These are phyloP conservation scores for Salix purpurea DNA, from an alignment of 345 rosid genomes.

Conservation along the genomic window DNA sequence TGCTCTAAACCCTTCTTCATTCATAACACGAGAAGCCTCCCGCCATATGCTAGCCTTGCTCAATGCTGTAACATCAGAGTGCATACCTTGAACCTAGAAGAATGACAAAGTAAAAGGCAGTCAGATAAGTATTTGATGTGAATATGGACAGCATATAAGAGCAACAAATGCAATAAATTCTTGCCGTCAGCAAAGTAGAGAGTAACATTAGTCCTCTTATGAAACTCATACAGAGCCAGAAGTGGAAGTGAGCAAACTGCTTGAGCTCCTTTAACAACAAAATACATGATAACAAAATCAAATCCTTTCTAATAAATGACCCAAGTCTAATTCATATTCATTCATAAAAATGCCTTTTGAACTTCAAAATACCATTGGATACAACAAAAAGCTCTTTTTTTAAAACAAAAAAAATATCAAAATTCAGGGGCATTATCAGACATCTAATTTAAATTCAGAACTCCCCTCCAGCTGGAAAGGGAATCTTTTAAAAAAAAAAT, in stretches of 20 bases:
- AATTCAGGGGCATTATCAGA: not conserved
- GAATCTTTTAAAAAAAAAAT: not conserved
- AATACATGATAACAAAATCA: not conserved
- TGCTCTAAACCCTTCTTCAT: conserved; percentile 89
- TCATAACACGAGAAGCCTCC: conserved; percentile 75
- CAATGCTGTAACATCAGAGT: conserved; percentile 59
- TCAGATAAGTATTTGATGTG: not conserved
- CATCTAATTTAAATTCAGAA: not conserved
- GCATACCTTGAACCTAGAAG: conserved; percentile 95
- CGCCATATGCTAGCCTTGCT: conserved; percentile 62
- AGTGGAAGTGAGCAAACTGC: not conserved
- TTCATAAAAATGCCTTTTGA: not conserved
- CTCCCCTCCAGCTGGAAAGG: not conserved
- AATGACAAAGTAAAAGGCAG: not conserved
- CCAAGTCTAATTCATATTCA: not conserved
- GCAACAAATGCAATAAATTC: not conserved
- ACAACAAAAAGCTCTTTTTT: not conserved
- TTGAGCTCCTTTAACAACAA: not conserved
- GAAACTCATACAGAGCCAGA: not conserved
- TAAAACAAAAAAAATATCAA: not conserved
- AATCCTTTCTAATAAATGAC: not conserved
- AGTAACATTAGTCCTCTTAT: not conserved
- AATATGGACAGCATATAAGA: not conserved
- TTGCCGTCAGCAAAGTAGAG: not conserved
- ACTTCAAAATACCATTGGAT: not conserved